Evolutionary conservation across 2,329 filamentous ascomycete species (phyloP).

Genomic region (Verticillium klebahnii): DNA sequence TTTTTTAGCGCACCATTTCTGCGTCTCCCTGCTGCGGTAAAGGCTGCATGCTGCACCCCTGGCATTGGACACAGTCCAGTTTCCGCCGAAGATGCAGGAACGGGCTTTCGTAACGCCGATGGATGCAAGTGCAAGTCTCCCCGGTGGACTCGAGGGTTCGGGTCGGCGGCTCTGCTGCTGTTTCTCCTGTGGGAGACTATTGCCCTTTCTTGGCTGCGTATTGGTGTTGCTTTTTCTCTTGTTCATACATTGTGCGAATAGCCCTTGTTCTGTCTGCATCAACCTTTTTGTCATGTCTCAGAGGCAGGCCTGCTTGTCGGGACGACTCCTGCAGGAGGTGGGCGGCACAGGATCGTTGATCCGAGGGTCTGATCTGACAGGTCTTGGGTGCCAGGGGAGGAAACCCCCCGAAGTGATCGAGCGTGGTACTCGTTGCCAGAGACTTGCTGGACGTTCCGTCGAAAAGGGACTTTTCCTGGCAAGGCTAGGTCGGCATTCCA

Average conservation of each 20-base stretch:
- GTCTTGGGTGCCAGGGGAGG: not conserved
- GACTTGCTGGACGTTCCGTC: not conserved
- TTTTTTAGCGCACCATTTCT: not conserved
- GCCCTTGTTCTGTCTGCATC: not conserved
- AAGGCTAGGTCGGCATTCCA: not conserved
- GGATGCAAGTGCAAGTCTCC: not conserved
- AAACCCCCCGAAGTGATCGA: not conserved
- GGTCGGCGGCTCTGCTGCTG: not conserved
- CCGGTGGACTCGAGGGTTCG: not conserved
- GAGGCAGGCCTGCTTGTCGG: not conserved
- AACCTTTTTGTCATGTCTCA: not conserved
- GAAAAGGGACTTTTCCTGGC: not conserved
- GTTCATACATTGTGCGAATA: too few relatives aligned
- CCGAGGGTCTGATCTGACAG: conserved; percentile 1
- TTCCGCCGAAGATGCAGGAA: not conserved
- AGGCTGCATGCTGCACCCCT: not conserved
- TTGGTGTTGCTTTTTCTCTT: not conserved
- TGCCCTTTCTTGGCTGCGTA: not conserved
- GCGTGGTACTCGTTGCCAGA: not conserved
- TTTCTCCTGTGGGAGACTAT: not conserved
- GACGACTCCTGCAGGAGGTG: not conserved
- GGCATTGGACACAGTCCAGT: not conserved
- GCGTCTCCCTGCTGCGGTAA: not conserved
- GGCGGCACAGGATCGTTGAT: not conserved
- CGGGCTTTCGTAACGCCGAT: not conserved